Evolutionary conservation across 352 stramenopile genomes (phyloP).

Genomic region (Thraustotheca clavata): DNA sequence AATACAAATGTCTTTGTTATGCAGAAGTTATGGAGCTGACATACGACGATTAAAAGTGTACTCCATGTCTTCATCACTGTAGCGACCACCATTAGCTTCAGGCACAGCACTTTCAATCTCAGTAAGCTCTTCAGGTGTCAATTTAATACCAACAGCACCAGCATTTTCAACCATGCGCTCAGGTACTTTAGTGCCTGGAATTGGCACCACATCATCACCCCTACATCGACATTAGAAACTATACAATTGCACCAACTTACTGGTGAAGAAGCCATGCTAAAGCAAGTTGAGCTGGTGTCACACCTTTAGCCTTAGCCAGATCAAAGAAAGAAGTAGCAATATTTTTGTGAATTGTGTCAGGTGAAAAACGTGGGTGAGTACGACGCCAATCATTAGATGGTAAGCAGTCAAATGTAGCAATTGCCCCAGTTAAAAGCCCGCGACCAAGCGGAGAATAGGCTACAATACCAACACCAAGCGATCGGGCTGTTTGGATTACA

Average conservation of each 20-base stretch:
- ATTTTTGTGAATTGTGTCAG: not conserved
- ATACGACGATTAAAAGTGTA: too few species aligned
- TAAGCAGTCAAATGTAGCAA: not conserved
- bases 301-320: slow-evolving; percentile 19
- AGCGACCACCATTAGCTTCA: too few species aligned
- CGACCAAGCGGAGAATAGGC: slow-evolving; percentile 21
- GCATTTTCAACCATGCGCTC: slow-evolving; percentile 23
- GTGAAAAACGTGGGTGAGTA: not conserved
- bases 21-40: not conserved
- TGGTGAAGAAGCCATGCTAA: slow-evolving; percentile 27
- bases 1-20: not conserved
- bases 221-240: too few species aligned
- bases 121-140: not conserved
- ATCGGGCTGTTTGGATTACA: slow-evolving; percentile 17
- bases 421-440: not conserved
- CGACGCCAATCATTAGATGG: not conserved
- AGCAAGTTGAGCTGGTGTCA: slow-evolving; percentile 27
- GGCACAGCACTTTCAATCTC: not conserved
- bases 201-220: slow-evolving; percentile 27
- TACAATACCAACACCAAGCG: slow-evolving; percentile 24
- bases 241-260: too few species aligned
- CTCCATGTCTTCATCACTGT: too few species aligned
- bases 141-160: not conserved
- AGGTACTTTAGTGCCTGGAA: slow-evolving; percentile 25
- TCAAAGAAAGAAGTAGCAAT: slow-evolving; percentile 16